Conservation (phyloP, 768 basidiomycete species). For the Tylopilus sp. region DNA sequence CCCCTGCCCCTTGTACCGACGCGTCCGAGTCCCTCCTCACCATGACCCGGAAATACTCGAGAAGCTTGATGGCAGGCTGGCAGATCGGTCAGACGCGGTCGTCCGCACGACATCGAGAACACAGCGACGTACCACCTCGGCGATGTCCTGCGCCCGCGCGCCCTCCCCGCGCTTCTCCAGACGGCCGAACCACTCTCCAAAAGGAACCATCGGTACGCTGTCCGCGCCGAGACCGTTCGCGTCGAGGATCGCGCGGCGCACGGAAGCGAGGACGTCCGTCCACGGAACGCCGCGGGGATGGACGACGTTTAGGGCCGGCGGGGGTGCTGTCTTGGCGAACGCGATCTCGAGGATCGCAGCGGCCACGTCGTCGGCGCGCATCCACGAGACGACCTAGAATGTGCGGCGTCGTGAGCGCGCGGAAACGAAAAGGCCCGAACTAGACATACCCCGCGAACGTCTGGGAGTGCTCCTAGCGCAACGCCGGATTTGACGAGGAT, state of each 20-base stretch:
- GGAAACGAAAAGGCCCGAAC: not conserved
- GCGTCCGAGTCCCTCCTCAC: not conserved
- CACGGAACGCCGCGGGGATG: slow-evolving; percentile 35
- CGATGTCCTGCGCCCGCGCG: slow-evolving; percentile 1
- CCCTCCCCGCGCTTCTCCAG: slow-evolving; percentile 26
- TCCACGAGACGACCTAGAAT: slow-evolving; percentile 32
- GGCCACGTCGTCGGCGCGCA: slow-evolving; percentile 36
- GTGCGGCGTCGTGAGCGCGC: not conserved
- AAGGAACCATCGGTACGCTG: slow-evolving; percentile 22
- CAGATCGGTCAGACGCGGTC: not conserved
- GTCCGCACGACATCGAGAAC: no score
- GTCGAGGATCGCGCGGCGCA: slow-evolving; percentile 15
- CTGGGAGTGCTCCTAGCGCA: slow-evolving; percentile 25
- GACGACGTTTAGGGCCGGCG: slow-evolving; percentile 34
- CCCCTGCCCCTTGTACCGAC: not conserved
- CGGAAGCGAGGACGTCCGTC: slow-evolving; percentile 22
- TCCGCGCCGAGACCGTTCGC: not conserved
- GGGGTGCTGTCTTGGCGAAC: slow-evolving; percentile 15
- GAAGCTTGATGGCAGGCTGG: slow-evolving; percentile 33
- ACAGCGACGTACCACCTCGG: slow-evolving; percentile 3
- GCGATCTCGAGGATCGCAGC: slow-evolving; percentile 33
- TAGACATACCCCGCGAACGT: slow-evolving; percentile 29
- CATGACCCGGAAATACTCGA: slow-evolving; percentile 24
- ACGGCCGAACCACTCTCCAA: slow-evolving; percentile 29
- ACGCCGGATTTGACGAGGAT: slow-evolving; percentile 32